Percentiles rank a stretch among this genome's conserved stretches.
phyloP scores from a whole-genome alignment of 495 filamentous ascomycete genomes.

The Talaromyces liani region DNA sequence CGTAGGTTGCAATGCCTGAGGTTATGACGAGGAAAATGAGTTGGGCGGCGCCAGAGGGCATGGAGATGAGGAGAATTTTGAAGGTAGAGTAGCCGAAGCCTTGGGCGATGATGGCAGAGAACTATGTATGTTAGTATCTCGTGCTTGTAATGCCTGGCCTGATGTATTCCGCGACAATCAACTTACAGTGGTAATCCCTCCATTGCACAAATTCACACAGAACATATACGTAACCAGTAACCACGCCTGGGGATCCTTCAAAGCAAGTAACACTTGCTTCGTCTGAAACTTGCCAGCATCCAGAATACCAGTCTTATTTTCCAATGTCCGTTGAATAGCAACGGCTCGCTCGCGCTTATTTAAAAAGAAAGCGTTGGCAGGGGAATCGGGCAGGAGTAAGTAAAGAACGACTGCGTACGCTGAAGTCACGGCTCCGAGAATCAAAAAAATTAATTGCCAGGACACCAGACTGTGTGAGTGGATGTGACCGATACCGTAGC shows the following conservation, averaged over 20 bases:
- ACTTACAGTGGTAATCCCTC: conserved; percentile 35
- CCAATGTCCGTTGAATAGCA: conserved; percentile 47
- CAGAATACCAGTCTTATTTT: conserved; percentile 52
- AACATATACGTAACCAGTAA: conserved; percentile 30
- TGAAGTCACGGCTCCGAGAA: conserved; percentile 32
- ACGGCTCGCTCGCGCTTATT: conserved; percentile 39
- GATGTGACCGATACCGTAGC: conserved; percentile 45
- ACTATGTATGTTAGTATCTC: conserved; percentile 13
- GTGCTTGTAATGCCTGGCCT: too few species aligned
- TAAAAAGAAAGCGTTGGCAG: conserved; percentile 37
- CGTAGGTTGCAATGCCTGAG: conserved; percentile 20
- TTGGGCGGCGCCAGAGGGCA: conserved; percentile 31
- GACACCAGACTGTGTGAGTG: conserved; percentile 16
- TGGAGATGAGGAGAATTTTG: conserved; percentile 30
- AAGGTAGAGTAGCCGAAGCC: conserved; percentile 33
- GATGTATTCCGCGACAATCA: background rate
- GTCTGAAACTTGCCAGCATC: conserved; percentile 50
- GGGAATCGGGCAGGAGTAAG: conserved; percentile 43
- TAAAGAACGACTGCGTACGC: conserved; percentile 30
- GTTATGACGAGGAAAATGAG: conserved; percentile 29
- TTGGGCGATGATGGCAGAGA: conserved; percentile 32
- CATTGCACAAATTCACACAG: conserved; percentile 37
- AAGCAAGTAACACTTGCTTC: conserved; percentile 45
- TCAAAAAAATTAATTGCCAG: conserved; percentile 38
- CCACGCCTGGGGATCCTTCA: conserved; percentile 47